Evolutionary conservation across 352 stramenopile species (phyloP).

Genomic region (Globisporangium mamillatum): DNA sequence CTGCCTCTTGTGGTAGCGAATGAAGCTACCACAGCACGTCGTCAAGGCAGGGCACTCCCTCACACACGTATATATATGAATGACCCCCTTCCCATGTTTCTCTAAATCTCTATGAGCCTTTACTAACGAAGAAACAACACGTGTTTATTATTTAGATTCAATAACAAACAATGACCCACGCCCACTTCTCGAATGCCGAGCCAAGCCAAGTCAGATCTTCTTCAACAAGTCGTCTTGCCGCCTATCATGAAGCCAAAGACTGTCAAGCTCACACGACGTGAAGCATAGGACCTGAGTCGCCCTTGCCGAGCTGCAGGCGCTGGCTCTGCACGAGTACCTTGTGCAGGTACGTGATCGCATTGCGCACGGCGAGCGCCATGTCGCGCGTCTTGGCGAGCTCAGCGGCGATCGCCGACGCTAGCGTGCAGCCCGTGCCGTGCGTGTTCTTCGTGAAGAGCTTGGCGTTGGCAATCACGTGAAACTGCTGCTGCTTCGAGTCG

Average conservation of each 20-base stretch:
- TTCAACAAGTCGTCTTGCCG: not conserved
- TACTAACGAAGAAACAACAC: not conserved
- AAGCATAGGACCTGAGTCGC: constrained; percentile 42
- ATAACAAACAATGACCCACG: constrained; percentile 1
- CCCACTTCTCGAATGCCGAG: not conserved
- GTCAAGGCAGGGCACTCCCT: not conserved
- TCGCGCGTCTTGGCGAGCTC: constrained; percentile 65
- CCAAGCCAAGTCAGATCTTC: not conserved
- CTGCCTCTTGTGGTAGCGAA: constrained; percentile 1
- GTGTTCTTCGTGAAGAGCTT: constrained; percentile 45
- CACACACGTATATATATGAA: constrained; percentile 3
- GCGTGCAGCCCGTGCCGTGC: constrained; percentile 91
- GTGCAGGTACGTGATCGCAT: constrained; percentile 47
- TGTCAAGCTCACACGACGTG: constrained; percentile 24
- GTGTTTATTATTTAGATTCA: constrained; percentile 13
- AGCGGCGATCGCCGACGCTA: constrained; percentile 90
- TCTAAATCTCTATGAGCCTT: not conserved
- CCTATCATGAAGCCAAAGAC: not conserved
- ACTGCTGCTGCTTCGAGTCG: constrained; percentile 19
- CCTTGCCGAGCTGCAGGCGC: constrained; percentile 29
- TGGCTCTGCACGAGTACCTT: constrained; percentile 35
- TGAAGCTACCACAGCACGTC: constrained; percentile 6
- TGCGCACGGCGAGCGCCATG: constrained; percentile 30
- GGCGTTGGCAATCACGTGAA: constrained; percentile 32
- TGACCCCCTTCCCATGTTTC: not conserved